Evolutionary conservation across 2,329 filamentous ascomycete genomes (phyloP), one percentile per base, ranked within the genome.

Genomic region (Helminthosporium solani): DNA sequence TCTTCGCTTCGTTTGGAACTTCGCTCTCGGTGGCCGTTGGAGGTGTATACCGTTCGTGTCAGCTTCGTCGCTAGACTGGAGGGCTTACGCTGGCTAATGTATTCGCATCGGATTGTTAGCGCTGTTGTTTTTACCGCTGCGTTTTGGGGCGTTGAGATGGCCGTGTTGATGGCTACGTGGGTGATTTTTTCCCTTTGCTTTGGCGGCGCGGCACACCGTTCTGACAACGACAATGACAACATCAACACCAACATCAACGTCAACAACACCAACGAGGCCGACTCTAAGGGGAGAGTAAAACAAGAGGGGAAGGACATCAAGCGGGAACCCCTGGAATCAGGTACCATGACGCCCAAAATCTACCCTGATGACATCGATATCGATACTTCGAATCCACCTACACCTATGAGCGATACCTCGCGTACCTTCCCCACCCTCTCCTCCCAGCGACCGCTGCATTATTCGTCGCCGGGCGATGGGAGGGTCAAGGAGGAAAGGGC

Each of bases 131-230:
- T 90, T 59, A 88, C 85, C 0, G 69, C 75, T 0, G 57, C 81
- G 0, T 96, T 96, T 70, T 97, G 91, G 90, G 65, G 74, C 1
- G 81, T 83, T 11, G 90, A 92, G 63, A 77, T 95, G 60, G 53
- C 83, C 0, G 86, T 85, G 33, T 81, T 87, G 66, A 74, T 77
- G 1, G 30, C 84, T 1, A 84, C 81, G 0, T 95, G 88, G 86
- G 66, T 79, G 1, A 36, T 79, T 0, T 57, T 88, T 16, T 75
- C 67, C 7, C 73, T 73, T 27, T 59, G 74, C 34, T 61, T 77
- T 35, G 46, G 51, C 44, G 42, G 42, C 28, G 25, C 54, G 1
- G 33, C 49, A 14, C 33, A 44, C 2, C n/a, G n/a, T n/a, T n/a
- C n/a, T n/a, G n/a, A n/a, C n/a, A n/a, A n/a, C n/a, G n/a, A n/a